A percentile compares a stretch with the other conserved stretches of the same genome.
Conservation (phyloP, 2,329 filamentous ascomycete genomes). For the Apiospora kogelbergensis region DNA sequence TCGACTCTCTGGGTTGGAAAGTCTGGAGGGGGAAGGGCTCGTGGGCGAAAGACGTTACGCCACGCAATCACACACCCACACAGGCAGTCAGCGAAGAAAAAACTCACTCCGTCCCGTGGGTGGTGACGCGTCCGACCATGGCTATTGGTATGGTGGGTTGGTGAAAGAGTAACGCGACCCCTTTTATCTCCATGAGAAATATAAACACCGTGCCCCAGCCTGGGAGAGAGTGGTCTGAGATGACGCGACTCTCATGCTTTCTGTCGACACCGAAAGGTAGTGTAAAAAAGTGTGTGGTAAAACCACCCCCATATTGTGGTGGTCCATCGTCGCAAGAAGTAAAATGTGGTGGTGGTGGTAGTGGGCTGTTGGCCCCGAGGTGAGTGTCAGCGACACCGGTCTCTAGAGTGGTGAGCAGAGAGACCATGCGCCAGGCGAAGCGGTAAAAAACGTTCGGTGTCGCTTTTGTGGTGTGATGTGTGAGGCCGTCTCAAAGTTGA, state of each 20-base stretch:
- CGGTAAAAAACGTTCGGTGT: too few species aligned
- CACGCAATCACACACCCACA: not conserved
- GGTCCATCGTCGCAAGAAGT: not conserved
- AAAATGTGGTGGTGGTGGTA: not conserved
- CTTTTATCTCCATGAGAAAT: conserved; percentile 3
- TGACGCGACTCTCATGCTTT: not conserved
- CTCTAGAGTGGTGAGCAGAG: too few species aligned
- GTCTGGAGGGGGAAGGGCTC: not conserved
- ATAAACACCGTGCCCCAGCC: conserved; percentile 7
- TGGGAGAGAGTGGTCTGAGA: not conserved
- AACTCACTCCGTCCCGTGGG: too few species aligned
- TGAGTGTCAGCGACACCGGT: too few species aligned
- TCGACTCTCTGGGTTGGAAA: not conserved
- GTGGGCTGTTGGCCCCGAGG: too few species aligned
- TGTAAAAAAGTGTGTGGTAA: conserved; percentile 1
- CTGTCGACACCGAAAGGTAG: not conserved
- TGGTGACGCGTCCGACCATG: not conserved
- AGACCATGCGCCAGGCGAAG: too few species aligned
- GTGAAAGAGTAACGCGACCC: not conserved
- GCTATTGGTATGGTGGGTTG: not conserved
- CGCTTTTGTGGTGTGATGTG: not conserved
- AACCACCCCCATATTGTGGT: not conserved
- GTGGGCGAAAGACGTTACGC: not conserved
- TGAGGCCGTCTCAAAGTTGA: not conserved
- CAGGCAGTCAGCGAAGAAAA: not conserved